A percentile compares a stretch with the other conserved stretches of the same genome.
phyloP scores from a whole-genome alignment of 495 filamentous ascomycete genomes.

The Delitschia confertaspora region DNA sequence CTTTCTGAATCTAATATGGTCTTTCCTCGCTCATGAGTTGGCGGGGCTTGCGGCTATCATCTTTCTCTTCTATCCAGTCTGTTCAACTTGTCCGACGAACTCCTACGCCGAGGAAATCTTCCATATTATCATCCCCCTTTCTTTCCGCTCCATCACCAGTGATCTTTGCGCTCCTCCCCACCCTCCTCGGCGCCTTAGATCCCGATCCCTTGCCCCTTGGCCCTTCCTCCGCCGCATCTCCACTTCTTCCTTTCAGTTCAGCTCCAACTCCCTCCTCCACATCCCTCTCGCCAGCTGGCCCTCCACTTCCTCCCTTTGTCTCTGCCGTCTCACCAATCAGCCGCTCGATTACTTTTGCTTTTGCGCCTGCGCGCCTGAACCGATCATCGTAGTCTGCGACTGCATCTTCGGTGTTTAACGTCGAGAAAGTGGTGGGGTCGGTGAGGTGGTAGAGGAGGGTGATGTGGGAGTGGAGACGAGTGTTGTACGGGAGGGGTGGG shows the following conservation, averaged over 20 bases:
- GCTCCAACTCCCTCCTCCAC: neutral
- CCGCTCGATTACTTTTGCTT: slow-evolving; percentile 70
- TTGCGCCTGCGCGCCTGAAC: slow-evolving; percentile 67
- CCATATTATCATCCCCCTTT: slow-evolving; percentile 9
- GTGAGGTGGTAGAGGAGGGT: slow-evolving; percentile 61
- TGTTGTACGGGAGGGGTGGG: slow-evolving; percentile 46
- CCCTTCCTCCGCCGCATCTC: slow-evolving; percentile 1
- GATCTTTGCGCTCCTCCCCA: slow-evolving; percentile 1
- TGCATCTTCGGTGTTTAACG: slow-evolving; percentile 71
- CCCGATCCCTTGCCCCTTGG: neutral
- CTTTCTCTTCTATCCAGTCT: too few relatives aligned
- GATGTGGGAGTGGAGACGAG: slow-evolving; percentile 66
- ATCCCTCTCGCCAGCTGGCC: neutral
- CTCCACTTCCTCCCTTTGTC: too few relatives aligned
- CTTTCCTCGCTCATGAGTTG: too few relatives aligned
- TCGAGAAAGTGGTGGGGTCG: slow-evolving; percentile 68
- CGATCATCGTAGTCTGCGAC: slow-evolving; percentile 81
- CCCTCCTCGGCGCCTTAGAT: neutral
- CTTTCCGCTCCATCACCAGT: slow-evolving; percentile 1
- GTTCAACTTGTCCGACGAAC: neutral
- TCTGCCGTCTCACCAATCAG: slow-evolving; percentile 61
- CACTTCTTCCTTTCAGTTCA: neutral
- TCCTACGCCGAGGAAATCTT: slow-evolving; percentile 11
- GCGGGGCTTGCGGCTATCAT: too few relatives aligned
- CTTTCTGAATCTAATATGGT: too few relatives aligned